Evolutionary conservation across 441 rosid genomes (phyloP).

Genomic region (Adansonia madagascariensis): DNA sequence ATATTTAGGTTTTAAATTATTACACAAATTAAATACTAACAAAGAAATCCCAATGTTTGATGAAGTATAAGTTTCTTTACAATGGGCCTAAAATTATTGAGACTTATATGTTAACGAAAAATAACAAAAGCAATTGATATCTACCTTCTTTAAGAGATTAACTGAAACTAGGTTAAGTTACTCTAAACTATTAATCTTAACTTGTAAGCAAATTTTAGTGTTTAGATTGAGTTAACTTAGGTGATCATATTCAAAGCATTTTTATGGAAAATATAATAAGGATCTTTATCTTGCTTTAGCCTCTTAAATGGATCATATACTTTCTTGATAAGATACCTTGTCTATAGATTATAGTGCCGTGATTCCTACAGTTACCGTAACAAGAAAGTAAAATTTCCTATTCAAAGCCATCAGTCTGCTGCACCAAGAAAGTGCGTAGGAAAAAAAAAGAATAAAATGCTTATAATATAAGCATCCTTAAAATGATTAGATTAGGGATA

Average conservation of each 20-base stretch:
- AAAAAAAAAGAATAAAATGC: constrained; percentile 2
- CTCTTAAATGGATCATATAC: background rate
- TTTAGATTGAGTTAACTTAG: background rate
- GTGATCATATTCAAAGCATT: background rate
- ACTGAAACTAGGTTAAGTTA: background rate
- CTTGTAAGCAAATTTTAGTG: constrained; percentile 2
- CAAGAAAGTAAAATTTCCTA: constrained; percentile 31
- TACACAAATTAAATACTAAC: background rate
- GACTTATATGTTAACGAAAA: background rate
- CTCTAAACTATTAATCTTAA: background rate
- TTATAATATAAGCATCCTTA: constrained; percentile 23
- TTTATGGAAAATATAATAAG: background rate
- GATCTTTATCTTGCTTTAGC: background rate
- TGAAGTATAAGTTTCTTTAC: background rate
- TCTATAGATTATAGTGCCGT: constrained; percentile 2
- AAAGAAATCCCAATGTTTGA: background rate
- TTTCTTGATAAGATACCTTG: background rate
- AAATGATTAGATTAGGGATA: constrained; percentile 12
- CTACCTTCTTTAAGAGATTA: background rate
- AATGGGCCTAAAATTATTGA: background rate
- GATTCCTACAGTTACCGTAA: constrained; percentile 37
- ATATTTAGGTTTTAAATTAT: background rate
- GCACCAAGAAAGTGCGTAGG: constrained; percentile 17
- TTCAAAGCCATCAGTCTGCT: constrained; percentile 18
- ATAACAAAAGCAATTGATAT: background rate